Base-by-base conservation (phyloP, 495 filamentous ascomycete genomes). In the Tetracladium setigerum region DNA sequence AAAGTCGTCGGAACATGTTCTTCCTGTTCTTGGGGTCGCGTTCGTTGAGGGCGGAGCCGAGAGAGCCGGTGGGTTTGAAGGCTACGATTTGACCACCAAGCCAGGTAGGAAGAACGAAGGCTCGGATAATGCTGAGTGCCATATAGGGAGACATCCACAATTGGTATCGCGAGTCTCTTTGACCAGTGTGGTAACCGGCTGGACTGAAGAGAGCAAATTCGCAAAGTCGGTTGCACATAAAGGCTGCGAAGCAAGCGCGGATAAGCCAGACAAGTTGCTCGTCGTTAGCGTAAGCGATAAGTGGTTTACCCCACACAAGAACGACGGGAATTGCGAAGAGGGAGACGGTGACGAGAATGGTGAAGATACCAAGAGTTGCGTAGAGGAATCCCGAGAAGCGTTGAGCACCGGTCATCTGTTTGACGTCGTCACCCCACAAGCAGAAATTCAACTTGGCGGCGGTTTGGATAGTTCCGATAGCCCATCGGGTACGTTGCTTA, bases 401-500 rank as follows among this genome's bases (percentile, higher is more conserved):
- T 13, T 24, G 22, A 9, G 22, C 16, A 16, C 27, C 22, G 1
- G 49, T 51, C 63, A 71, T 68, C 41, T 65, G 44, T 8, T 50
- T 48, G 31, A 69, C 60, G 9, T 55, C 57, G 17, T 67, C 59
- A 30, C 67, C 67, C 51, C 50, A 71, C n/a, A 70, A 57, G 45
- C 62, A 69, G 54, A 72, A 73, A 46, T 68, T 71, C 31, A 73
- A 49, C 53, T 69, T 65, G 49, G 64, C 54, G 3, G 70, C 61
- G 1, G 62, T 73, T 34, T 72, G 64, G 13, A 73, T 61, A n/a
- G 67, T 71, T 38, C 70, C 69, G 44, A 61, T 50, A 18, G 57
- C 67, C 71, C 71, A 76, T 43, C 70, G 62, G 12, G 68, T 69
- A 38, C 72, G 62, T 55, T 77, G 73, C 59, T 75, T 78, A 30